phyloP scores from a whole-genome alignment of 2,329 filamentous ascomycete genomes.

The Xylariaceae sp. region DNA sequence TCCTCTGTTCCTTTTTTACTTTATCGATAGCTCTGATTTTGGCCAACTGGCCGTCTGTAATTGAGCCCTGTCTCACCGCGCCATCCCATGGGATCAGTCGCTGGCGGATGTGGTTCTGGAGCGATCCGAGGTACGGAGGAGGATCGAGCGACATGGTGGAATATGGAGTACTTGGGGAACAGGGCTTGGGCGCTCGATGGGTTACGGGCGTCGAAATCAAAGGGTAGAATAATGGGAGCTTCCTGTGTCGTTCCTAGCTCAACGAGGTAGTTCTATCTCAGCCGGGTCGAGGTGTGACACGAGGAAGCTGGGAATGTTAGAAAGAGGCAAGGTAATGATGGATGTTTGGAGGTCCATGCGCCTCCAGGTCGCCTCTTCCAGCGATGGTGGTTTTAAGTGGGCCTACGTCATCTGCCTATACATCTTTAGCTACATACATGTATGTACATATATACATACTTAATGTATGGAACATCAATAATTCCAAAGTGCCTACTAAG shows the following conservation, averaged over 20 bases:
- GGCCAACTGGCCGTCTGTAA: conserved; percentile 90
- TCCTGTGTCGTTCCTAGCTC: conserved; percentile 13
- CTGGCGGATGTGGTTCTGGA: conserved; percentile 96
- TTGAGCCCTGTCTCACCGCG: conserved; percentile 87
- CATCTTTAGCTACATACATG: too few relatives aligned
- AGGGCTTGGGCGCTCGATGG: not conserved
- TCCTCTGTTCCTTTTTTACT: conserved; percentile 87
- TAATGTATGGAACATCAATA: not conserved
- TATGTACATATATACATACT: too few relatives aligned
- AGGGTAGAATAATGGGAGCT: not conserved
- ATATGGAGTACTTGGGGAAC: conserved; percentile 2
- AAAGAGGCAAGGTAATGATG: too few relatives aligned
- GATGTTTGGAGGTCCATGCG: not conserved
- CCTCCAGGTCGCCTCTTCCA: not conserved
- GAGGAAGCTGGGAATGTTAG: not conserved
- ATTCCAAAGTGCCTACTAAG: not conserved
- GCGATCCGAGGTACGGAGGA: conserved; percentile 79
- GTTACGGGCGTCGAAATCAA: conserved; percentile 6
- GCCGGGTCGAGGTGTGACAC: not conserved
- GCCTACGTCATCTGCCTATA: not conserved
- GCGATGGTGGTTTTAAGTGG: not conserved
- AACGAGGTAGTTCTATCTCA: not conserved
- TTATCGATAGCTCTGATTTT: conserved; percentile 98
- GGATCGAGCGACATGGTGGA: conserved; percentile 83
- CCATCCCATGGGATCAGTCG: conserved; percentile 98